Evolutionary conservation across 164 flowering plant genomes (phyloP).

Genomic region (Dillenia suffruticosa): DNA sequence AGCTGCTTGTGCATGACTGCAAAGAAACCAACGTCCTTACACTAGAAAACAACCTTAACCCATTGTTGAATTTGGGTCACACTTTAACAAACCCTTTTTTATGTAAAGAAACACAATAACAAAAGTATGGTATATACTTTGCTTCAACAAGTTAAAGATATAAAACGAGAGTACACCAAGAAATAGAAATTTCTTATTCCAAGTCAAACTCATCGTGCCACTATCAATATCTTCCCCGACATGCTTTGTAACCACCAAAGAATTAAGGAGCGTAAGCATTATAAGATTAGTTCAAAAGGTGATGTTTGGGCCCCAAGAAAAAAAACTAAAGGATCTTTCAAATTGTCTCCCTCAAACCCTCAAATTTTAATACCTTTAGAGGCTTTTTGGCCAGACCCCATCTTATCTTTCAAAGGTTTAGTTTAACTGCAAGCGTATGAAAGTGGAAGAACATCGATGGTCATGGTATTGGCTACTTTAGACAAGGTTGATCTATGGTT

Average conservation of each 20-base stretch:
- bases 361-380: not conserved
- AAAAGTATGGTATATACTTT: constrained; percentile 7
- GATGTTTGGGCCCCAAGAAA: not conserved
- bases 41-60: too few species aligned
- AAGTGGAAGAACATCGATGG: too few species aligned
- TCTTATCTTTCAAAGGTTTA: too few species aligned
- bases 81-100: too few species aligned
- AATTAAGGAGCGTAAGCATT: constrained; percentile 1
- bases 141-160: constrained; percentile 11
- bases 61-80: too few species aligned
- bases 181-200: constrained; percentile 1
- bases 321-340: constrained; percentile 11
- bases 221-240: constrained; percentile 3
- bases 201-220: constrained; percentile 19
- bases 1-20: too few species aligned
- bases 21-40: too few species aligned
- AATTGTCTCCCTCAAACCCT: constrained; percentile 11
- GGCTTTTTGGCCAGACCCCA: too few species aligned
- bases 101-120: not conserved
- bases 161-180: not conserved
- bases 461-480: too few species aligned
- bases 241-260: constrained; percentile 6
- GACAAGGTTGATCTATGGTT: too few species aligned
- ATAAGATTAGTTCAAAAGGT: constrained; percentile 10
- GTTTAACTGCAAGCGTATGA: too few species aligned